Evolutionary conservation across 345 rosid species (phyloP).

Genomic region (Alliaria petiolata): DNA sequence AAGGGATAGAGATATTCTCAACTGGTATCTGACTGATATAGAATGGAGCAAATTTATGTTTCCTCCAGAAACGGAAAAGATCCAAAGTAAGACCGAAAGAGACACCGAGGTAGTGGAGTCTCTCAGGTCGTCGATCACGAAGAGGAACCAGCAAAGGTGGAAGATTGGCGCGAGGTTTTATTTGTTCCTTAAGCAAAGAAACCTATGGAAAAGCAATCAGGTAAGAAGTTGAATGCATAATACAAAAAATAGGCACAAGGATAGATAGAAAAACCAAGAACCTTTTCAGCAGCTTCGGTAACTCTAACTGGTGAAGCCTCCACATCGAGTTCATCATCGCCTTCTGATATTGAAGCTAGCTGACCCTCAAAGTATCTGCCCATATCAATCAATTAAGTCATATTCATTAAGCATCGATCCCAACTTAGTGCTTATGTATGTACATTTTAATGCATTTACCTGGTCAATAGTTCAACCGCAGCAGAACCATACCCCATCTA

Average conservation of each 20-base stretch:
- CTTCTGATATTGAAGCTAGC: conserved; percentile 67
- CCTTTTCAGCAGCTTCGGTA: conserved; percentile 84
- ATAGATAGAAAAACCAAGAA: conserved; percentile 21
- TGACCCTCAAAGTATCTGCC: conserved; percentile 87
- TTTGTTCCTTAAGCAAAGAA: conserved; percentile 78
- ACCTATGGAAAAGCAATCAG: conserved; percentile 41
- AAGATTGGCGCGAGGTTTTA: conserved; percentile 75
- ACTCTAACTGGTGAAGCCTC: conserved; percentile 43
- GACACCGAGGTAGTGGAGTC: conserved; percentile 85
- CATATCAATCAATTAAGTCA: conserved; percentile 6
- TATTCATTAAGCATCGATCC: not conserved
- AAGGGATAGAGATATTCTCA: conserved; percentile 33
- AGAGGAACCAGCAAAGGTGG: conserved; percentile 88
- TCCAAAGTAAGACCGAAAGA: conserved; percentile 96
- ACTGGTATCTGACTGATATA: conserved; percentile 86
- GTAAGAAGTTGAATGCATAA: conserved; percentile 4
- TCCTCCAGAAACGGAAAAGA: conserved; percentile 93
- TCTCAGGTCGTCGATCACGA: conserved; percentile 77
- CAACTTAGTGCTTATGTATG: conserved; percentile 40
- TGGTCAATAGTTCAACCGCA: conserved; percentile 83
- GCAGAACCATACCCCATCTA: conserved; percentile 90
- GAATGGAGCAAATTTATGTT: conserved; percentile 82
- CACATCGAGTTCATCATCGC: conserved; percentile 51
- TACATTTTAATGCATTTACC: conserved; percentile 42
- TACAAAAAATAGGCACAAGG: not conserved